Evolutionary conservation across 768 basidiomycete species (phyloP), one percentile per base, ranked within the genome.

Genomic region (Porpolomopsis calyptriformis): DNA sequence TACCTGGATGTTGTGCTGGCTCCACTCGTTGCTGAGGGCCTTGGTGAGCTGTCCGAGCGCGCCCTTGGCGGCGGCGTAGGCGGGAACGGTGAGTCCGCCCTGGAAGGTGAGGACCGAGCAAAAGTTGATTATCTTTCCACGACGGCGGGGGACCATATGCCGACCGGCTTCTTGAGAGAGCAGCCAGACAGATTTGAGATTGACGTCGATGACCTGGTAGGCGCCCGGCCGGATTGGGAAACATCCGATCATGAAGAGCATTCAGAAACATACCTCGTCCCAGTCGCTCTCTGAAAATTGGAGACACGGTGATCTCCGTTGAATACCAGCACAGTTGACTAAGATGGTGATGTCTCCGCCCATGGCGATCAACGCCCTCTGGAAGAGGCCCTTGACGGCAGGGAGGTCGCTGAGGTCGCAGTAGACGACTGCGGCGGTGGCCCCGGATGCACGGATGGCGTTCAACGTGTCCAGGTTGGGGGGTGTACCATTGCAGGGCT

Each of bases 11-110:
- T 88, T 89, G 55, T 86, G 76, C 56, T 74, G 73, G 49, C 85
- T 84, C 91, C 92, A 96, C 61, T 94, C 92, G 62, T 96, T 96
- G 55, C 83, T 81, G 56, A 94, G 76, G 2, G 90, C 84, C 64
- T 92, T 92, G 22, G 89, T 88, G 54, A 89, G 69, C 58, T 84
- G 83, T 8, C 85, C 85, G 25, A 89, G 69, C 16, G 86, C 88
- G 46, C 89, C 89, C 61, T 93, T 94, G 7, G 92, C 85, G 3
- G 92, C 80, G 2, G 91, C 87, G 57, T 94, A 94, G 9, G 92
- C 92, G 16, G 91, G 89, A 33, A 94, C 89, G 68, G 63, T 86
- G 61, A 61, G 69, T 22, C 80, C 81, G 45, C 76, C 78, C 57
- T 80, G 76, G 62, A 73, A 78, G 4, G 72, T 73, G 22, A 77